Conservation (phyloP, 768 basidiomycete genomes). For the Clitopilus hobsonii region DNA sequence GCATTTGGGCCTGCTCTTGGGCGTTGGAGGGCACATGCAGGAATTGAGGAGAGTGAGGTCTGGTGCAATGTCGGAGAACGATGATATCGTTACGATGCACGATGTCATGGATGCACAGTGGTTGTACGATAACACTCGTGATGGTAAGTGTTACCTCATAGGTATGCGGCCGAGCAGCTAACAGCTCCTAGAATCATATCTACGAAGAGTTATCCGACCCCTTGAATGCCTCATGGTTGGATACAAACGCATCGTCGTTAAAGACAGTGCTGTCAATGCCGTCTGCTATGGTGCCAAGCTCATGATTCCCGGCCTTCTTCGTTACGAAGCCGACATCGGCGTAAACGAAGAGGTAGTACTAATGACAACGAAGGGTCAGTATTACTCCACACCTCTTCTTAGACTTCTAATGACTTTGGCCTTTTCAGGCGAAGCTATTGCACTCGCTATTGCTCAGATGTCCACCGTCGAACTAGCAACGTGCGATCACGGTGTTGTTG, state of each 20-base stretch:
- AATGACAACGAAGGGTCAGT: conserved; percentile 94
- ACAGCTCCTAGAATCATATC: conserved; percentile 76
- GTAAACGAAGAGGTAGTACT: conserved; percentile 94
- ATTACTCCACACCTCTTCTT: background rate
- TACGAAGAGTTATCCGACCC: conserved; percentile 91
- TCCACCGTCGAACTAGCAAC: conserved; percentile 97
- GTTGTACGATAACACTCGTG: conserved; percentile 95
- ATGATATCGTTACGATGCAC: conserved; percentile 99
- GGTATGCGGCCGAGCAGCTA: conserved; percentile 2
- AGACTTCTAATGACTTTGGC: conserved; percentile 6
- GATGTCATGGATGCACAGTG: conserved; percentile 99
- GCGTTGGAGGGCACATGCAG: conserved; percentile 99
- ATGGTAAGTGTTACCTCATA: conserved; percentile 51
- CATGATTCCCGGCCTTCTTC: conserved; percentile 97
- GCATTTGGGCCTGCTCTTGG: conserved; percentile 88
- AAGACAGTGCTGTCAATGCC: conserved; percentile 98
- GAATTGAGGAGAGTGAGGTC: conserved; percentile 91
- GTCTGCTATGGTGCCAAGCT: conserved; percentile 99
- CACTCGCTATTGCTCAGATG: conserved; percentile 95
- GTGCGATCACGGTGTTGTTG: conserved; percentile 97
- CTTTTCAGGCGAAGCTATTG: conserved; percentile 79
- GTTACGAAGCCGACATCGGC: conserved; percentile 94
- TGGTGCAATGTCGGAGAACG: conserved; percentile 96
- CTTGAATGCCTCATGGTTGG: conserved; percentile 91
- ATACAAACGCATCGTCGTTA: conserved; percentile 98